phyloP scores from a whole-genome alignment of 306 rosid genomes.

The Cicer judaicum region DNA sequence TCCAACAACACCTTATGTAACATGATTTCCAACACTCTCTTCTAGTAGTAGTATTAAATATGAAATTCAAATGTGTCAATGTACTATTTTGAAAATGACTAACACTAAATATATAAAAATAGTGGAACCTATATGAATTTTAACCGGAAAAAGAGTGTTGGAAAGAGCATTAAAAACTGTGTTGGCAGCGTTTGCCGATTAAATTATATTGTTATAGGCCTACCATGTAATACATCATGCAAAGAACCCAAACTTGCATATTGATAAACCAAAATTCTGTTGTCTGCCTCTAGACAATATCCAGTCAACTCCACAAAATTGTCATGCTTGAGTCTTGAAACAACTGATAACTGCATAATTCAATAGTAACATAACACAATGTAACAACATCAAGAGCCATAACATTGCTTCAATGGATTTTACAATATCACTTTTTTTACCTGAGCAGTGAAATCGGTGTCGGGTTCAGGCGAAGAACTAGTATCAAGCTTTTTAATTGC shows the following conservation, averaged over 20 bases:
- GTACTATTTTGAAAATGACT: no score
- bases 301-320: slow-evolving; percentile 88
- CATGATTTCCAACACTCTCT: not conserved
- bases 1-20: not conserved
- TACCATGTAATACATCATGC: slow-evolving; percentile 95
- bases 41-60: not conserved
- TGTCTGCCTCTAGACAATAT: slow-evolving; percentile 82
- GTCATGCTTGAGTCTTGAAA: slow-evolving; percentile 85
- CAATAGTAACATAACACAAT: not conserved
- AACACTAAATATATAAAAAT: no score
- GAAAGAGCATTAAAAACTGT: not conserved
- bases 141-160: not conserved
- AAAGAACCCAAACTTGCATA: slow-evolving; percentile 85
- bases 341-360: slow-evolving; percentile 74
- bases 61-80: not conserved
- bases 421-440: slow-evolving; percentile 44
- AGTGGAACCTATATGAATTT: not conserved
- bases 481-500: slow-evolving; percentile 91
- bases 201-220: slow-evolving; percentile 5
- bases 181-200: not conserved
- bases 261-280: slow-evolving; percentile 81
- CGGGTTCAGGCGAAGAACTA: slow-evolving; percentile 75
- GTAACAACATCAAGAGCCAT: slow-evolving; percentile 15
- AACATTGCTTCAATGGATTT: slow-evolving; percentile 17
- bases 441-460: slow-evolving; percentile 73